These are phyloP conservation scores for Rhododendron vialii DNA, from an alignment of 148 eudicot species.

Conservation along the genomic window DNA sequence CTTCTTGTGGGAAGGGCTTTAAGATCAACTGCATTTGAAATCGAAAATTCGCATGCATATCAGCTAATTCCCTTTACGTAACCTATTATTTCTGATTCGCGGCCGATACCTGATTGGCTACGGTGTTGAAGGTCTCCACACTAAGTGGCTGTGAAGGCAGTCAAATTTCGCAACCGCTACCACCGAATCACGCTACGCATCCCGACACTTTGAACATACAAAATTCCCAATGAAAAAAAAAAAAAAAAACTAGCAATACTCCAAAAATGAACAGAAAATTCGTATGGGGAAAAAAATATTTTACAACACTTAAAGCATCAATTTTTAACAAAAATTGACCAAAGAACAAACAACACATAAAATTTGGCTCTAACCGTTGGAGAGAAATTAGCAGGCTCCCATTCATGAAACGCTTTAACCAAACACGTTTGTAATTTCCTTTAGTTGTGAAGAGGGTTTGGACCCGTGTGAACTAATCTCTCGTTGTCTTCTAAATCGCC, in stretches of 20 bases:
- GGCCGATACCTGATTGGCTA: too few species aligned
- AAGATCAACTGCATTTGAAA: too few species aligned
- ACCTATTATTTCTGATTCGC: too few species aligned
- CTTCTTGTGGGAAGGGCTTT: not conserved
- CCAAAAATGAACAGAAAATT: not conserved
- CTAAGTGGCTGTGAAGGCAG: too few species aligned
- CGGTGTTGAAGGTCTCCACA: too few species aligned
- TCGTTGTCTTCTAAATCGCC: not conserved
- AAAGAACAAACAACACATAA: not conserved
- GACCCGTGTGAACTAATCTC: not conserved
- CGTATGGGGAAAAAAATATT: not conserved
- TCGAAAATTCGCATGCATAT: too few species aligned
- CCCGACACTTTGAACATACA: not conserved
- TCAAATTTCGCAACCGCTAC: not conserved
- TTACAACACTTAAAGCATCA: not conserved
- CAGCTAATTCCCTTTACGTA: too few species aligned
- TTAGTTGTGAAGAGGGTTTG: slow-evolving; percentile 1
- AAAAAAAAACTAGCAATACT: not conserved
- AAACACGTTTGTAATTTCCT: not conserved
- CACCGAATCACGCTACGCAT: not conserved
- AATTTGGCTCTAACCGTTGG: not conserved
- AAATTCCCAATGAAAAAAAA: not conserved
- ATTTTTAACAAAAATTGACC: not conserved
- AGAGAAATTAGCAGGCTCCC: not conserved
- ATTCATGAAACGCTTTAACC: not conserved